These are phyloP conservation scores for Halenospora varia DNA, from an alignment of 495 filamentous ascomycete species.

Conservation along the genomic window DNA sequence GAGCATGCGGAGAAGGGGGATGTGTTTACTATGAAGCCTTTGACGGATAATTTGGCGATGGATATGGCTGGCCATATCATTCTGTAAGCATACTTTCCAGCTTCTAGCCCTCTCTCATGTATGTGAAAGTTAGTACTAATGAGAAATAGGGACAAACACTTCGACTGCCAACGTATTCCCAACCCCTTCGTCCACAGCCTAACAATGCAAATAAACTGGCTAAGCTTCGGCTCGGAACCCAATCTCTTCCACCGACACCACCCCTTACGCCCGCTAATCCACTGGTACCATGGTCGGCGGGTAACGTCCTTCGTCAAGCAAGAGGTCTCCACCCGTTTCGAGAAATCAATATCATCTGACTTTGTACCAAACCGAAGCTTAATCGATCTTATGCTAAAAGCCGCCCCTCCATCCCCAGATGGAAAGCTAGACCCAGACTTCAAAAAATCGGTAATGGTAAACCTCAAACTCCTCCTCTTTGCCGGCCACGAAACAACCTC, in stretches of 20 bases:
- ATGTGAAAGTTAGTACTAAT: too few species aligned
- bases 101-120: too few species aligned
- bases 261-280: not conserved
- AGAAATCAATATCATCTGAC: not conserved
- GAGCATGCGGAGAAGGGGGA: constrained; percentile 27
- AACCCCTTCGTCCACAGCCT: not conserved
- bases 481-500: constrained; percentile 45
- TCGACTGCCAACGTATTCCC: not conserved
- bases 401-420: not conserved
- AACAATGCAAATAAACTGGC: not conserved
- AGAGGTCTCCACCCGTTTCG: not conserved
- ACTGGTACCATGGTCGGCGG: not conserved
- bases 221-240: not conserved
- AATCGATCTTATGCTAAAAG: not conserved
- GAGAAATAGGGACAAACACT: not conserved
- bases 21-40: constrained; percentile 31
- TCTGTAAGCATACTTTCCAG: constrained; percentile 27
- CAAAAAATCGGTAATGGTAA: not conserved
- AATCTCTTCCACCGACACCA: not conserved
- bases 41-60: constrained; percentile 33
- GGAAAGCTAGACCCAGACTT: not conserved
- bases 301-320: not conserved
- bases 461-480: constrained; percentile 40
- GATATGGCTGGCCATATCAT: constrained; percentile 41
- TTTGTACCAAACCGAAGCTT: not conserved